phyloP scores from a whole-genome alignment of 495 filamentous ascomycete genomes.

The Aspergillus kassunensis region DNA sequence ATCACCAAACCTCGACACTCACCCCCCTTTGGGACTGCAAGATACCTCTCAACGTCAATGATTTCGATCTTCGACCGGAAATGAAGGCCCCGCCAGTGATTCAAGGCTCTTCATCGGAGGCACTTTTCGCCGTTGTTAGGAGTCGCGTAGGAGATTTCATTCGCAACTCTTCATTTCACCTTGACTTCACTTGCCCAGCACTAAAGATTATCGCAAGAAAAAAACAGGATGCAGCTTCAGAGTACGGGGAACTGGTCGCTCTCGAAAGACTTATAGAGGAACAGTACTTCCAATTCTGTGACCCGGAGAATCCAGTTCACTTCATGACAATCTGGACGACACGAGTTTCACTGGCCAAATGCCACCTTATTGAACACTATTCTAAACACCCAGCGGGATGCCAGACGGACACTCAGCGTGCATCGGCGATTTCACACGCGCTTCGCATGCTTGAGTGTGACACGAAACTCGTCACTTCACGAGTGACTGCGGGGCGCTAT shows the following conservation, averaged over 20 bases:
- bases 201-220: conserved; percentile 38
- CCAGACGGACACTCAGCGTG: conserved; percentile 29
- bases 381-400: conserved; percentile 22
- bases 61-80: conserved; percentile 49
- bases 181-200: conserved; percentile 47
- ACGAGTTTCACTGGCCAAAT: conserved; percentile 42
- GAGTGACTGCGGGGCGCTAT: conserved; percentile 38
- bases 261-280: conserved; percentile 46
- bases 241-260: conserved; percentile 25
- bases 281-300: conserved; percentile 43
- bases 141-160: conserved; percentile 46
- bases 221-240: conserved; percentile 12
- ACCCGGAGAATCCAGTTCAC: conserved; percentile 49
- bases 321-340: conserved; percentile 51
- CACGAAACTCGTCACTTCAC: conserved; percentile 46
- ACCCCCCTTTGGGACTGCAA: conserved; percentile 54
- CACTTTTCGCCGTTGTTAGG: conserved; percentile 47
- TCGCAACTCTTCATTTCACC: conserved; percentile 43
- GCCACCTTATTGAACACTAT: conserved; percentile 44
- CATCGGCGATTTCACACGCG: conserved; percentile 37
- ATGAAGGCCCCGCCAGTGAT: conserved; percentile 41
- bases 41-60: conserved; percentile 52
- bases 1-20: conserved; percentile 32
- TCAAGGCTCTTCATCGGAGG: conserved; percentile 42
- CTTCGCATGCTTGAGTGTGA: conserved; percentile 44